phyloP scores from a whole-genome alignment of 805 yeast species.

The Tetrapisispora fleetii region DNA sequence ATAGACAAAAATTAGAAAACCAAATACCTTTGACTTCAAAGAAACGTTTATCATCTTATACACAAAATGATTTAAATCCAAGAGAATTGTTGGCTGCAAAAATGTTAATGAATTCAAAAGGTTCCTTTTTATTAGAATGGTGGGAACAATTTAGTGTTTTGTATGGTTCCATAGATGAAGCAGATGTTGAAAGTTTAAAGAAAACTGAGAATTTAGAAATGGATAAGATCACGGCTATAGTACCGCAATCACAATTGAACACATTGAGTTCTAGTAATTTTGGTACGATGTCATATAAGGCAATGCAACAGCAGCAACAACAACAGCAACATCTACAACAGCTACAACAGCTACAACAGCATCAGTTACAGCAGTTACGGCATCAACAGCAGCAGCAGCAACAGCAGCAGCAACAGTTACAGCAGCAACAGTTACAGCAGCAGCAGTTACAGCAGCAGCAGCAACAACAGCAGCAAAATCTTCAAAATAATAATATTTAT shows the following conservation, averaged over 20 bases:
- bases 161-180: conserved; percentile 36
- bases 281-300: background rate
- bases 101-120: conserved; percentile 36
- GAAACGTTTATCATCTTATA: background rate
- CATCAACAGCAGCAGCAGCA: background rate
- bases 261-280: background rate
- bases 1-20: background rate
- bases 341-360: background rate
- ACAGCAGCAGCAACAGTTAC: background rate
- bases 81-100: conserved; percentile 16
- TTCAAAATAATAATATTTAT: background rate
- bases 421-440: background rate
- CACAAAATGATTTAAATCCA: conserved; percentile 4
- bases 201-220: background rate
- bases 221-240: conserved; percentile 1
- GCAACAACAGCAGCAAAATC: background rate
- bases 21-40: background rate
- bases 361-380: too few relatives aligned
- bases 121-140: conserved; percentile 46
- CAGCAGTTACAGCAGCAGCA: background rate
- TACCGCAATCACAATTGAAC: conserved; percentile 2
- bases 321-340: background rate
- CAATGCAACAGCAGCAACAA: background rate
- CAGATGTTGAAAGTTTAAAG: conserved; percentile 20
- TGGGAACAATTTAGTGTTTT: conserved; percentile 42